These are phyloP conservation scores for Sarocladium strictum DNA, from an alignment of 2,329 filamentous ascomycete species.

Conservation along the genomic window DNA sequence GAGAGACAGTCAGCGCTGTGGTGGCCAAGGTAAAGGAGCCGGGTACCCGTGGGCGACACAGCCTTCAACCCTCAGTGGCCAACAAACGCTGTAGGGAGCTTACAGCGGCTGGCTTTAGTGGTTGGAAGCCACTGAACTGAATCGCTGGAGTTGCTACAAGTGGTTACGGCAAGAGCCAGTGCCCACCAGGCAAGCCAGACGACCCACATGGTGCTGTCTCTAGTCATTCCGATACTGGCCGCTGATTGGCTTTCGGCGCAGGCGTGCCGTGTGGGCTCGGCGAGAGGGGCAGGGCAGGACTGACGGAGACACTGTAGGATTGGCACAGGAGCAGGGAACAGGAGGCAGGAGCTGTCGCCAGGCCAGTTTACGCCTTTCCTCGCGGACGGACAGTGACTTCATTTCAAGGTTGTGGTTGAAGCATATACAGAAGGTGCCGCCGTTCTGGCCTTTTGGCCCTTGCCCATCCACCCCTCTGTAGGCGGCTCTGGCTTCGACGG, in stretches of 20 bases:
- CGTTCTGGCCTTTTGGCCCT: no score
- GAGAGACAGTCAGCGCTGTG: not conserved
- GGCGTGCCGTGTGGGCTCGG: slow-evolving; percentile 4
- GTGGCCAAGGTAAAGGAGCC: not conserved
- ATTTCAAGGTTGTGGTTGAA: no score
- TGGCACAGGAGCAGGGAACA: not conserved
- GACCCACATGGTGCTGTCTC: slow-evolving; percentile 1
- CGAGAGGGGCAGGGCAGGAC: not conserved
- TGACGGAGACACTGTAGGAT: not conserved
- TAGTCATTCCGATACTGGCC: not conserved
- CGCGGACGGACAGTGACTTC: no score
- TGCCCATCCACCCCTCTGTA: not conserved
- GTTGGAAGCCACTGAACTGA: not conserved
- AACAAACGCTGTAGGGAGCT: not conserved
- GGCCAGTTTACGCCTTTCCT: not conserved
- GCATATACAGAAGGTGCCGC: no score
- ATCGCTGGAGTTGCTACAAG: not conserved
- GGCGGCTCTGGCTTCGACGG: no score
- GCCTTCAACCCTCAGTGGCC: not conserved
- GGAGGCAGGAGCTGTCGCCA: not conserved
- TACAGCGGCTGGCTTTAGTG: not conserved
- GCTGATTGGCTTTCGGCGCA: slow-evolving; percentile 7
- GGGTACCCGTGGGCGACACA: not conserved
- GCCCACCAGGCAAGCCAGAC: not conserved
- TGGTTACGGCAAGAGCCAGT: not conserved